These are phyloP conservation scores for Silene uniflora DNA, from an alignment of 148 eudicot genomes.

Conservation along the genomic window DNA sequence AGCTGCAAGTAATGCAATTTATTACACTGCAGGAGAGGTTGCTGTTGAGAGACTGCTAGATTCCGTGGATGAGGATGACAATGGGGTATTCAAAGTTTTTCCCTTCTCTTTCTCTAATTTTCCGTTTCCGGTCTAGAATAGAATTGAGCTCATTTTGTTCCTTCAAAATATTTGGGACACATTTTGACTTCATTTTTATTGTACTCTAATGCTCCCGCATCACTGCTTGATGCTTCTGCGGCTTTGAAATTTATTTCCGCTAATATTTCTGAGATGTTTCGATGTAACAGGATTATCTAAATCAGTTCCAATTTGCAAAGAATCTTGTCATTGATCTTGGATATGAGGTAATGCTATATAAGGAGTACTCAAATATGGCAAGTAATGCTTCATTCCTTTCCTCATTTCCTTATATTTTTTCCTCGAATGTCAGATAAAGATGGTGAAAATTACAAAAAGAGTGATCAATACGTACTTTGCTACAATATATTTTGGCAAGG, in stretches of 20 bases:
- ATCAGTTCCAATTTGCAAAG: slow-evolving; percentile 48
- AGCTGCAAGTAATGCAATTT: not conserved
- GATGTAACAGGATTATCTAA: slow-evolving; percentile 52
- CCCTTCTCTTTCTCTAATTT: too few relatives aligned
- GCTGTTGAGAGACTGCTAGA: slow-evolving; percentile 62
- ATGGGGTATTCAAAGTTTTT: slow-evolving; percentile 39
- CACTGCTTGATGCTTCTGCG: too few relatives aligned
- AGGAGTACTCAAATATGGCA: not conserved
- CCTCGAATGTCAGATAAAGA: slow-evolving; percentile 48
- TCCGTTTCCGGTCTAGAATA: too few relatives aligned
- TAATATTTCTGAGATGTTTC: slow-evolving; percentile 8
- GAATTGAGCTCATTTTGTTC: too few relatives aligned
- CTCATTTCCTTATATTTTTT: slow-evolving; percentile 10
- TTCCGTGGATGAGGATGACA: slow-evolving; percentile 45
- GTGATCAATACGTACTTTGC: slow-evolving; percentile 56
- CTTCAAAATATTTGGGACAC: too few relatives aligned
- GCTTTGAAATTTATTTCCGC: too few relatives aligned
- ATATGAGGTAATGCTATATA: slow-evolving; percentile 43
- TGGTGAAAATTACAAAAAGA: slow-evolving; percentile 71
- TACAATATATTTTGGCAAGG: slow-evolving; percentile 60
- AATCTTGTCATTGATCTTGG: slow-evolving; percentile 49
- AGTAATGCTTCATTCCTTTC: not conserved
- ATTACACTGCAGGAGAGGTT: slow-evolving; percentile 55
- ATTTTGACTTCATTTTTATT: too few relatives aligned
- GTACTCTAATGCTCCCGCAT: too few relatives aligned